phyloP scores from a whole-genome alignment of 805 yeast species.

The Yamadazyma ubonensis region DNA sequence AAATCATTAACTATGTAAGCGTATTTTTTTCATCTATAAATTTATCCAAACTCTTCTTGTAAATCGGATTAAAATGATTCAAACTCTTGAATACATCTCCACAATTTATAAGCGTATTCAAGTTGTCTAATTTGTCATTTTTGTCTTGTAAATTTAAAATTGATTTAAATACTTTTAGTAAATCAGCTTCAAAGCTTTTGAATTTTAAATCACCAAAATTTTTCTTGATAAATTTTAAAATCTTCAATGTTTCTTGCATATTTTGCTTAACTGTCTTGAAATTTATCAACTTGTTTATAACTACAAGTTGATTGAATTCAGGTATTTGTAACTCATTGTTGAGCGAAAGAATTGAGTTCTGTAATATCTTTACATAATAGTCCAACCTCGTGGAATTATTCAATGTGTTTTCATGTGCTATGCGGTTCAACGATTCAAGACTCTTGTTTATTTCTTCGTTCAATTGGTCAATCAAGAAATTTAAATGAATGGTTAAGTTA shows the following conservation, averaged over 20 bases:
- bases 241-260: constrained; percentile 44
- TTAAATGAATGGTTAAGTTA: constrained; percentile 55
- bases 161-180: constrained; percentile 8
- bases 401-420: constrained; percentile 14
- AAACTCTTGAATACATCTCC: constrained; percentile 55
- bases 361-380: constrained; percentile 61
- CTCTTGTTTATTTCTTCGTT: constrained; percentile 44
- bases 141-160: constrained; percentile 18
- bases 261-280: constrained; percentile 47
- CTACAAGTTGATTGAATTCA: constrained; percentile 19
- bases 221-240: constrained; percentile 41
- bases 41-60: constrained; percentile 44
- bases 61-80: constrained; percentile 49
- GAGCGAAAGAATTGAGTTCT: constrained; percentile 56
- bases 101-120: constrained; percentile 49
- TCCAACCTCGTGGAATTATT: constrained; percentile 56
- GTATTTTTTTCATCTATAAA: constrained; percentile 14
- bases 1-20: not conserved
- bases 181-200: constrained; percentile 11
- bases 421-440: constrained; percentile 45
- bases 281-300: constrained; percentile 35
- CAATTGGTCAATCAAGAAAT: constrained; percentile 59
- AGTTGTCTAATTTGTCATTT: constrained; percentile 39
- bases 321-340: constrained; percentile 42
- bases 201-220: constrained; percentile 10